Evolutionary conservation across 257 asterid genomes (phyloP).

Genomic region (Solanum sparsipilum): DNA sequence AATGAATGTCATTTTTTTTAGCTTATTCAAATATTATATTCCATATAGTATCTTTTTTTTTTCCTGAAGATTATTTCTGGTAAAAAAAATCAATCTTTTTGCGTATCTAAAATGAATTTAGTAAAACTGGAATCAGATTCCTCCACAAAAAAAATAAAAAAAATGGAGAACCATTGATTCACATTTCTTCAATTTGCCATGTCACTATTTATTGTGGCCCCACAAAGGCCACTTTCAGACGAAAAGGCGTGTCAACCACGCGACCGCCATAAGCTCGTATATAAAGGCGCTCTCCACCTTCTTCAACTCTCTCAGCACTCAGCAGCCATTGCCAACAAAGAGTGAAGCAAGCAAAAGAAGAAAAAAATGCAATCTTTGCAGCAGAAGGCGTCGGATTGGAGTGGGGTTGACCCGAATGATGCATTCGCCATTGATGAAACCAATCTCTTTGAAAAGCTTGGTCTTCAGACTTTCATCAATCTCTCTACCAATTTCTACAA

Average conservation of each 20-base stretch:
- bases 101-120: not conserved
- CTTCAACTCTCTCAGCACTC: not conserved
- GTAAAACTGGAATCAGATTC: not conserved
- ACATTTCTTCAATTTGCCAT: not conserved
- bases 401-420: slow-evolving; percentile 54
- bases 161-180: not conserved
- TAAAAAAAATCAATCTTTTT: not conserved
- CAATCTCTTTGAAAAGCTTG: slow-evolving; percentile 72
- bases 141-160: not conserved
- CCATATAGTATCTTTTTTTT: not conserved
- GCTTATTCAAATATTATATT: not conserved
- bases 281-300: not conserved
- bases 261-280: slow-evolving; percentile 29
- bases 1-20: not conserved
- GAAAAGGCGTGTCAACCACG: slow-evolving; percentile 36
- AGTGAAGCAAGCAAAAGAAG: not conserved
- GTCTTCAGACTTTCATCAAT: slow-evolving; percentile 67
- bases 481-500: slow-evolving; percentile 85
- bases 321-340: not conserved
- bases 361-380: slow-evolving; percentile 71
- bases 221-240: not conserved
- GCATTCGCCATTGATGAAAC: slow-evolving; percentile 76
- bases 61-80: not conserved
- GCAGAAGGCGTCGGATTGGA: slow-evolving; percentile 90
- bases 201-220: not conserved